phyloP scores from a whole-genome alignment of 495 filamentous ascomycete species.

The Daldinia grandis region DNA sequence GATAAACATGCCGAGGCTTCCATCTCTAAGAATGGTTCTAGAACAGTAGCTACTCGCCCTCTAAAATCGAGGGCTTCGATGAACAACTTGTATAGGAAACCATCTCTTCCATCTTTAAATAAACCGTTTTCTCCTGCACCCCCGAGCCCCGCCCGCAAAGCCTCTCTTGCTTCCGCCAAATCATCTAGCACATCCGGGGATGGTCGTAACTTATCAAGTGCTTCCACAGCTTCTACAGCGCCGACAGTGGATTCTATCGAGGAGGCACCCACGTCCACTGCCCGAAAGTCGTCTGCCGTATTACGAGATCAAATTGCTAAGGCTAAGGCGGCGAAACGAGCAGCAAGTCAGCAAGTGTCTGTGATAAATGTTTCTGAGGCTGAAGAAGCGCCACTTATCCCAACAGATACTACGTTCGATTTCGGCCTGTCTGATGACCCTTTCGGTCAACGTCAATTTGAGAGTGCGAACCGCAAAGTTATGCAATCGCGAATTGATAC shows the following conservation, averaged over 20 bases:
- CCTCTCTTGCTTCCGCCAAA: slow-evolving; percentile 52
- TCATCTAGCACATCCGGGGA: slow-evolving; percentile 60
- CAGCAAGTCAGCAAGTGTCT: slow-evolving; percentile 57
- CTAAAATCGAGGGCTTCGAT: slow-evolving; percentile 65
- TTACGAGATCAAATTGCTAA: slow-evolving; percentile 92
- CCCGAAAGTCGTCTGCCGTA: slow-evolving; percentile 76
- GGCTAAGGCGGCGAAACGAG: slow-evolving; percentile 84
- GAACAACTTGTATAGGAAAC: slow-evolving; percentile 62
- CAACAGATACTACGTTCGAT: slow-evolving; percentile 61
- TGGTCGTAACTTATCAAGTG: slow-evolving; percentile 51
- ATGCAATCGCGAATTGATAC: slow-evolving; percentile 77
- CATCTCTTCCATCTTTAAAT: slow-evolving; percentile 54
- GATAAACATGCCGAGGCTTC: slow-evolving; percentile 47
- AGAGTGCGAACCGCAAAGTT: slow-evolving; percentile 66
- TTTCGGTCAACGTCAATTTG: slow-evolving; percentile 71
- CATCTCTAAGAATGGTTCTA: slow-evolving; percentile 55
- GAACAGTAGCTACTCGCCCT: slow-evolving; percentile 58
- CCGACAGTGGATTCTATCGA: slow-evolving; percentile 51
- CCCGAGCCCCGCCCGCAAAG: slow-evolving; percentile 46
- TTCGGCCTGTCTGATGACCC: slow-evolving; percentile 67
- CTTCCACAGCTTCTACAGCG: slow-evolving; percentile 52
- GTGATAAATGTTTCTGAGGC: slow-evolving; percentile 41
- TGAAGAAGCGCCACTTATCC: slow-evolving; percentile 55
- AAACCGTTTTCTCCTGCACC: slow-evolving; percentile 47
- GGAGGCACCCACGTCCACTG: slow-evolving; percentile 38